Conservation (phyloP, 176 grass and related monocot species). For the Oropetium thomaeum region DNA sequence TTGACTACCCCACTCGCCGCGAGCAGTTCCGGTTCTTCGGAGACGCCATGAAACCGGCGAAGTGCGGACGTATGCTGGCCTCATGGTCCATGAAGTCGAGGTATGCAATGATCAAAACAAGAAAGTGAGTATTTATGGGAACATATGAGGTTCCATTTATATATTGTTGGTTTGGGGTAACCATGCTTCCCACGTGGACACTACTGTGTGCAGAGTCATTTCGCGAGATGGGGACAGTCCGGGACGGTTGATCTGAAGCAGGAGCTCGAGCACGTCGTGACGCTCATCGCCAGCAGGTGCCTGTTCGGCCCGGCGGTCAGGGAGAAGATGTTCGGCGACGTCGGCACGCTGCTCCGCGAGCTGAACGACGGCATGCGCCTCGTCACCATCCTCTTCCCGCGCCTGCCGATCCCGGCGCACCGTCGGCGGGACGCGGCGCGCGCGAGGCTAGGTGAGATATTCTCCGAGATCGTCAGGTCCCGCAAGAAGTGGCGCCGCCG, state of each 20-base stretch:
- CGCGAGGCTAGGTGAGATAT: slow-evolving; percentile 46
- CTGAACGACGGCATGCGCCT: slow-evolving; percentile 51
- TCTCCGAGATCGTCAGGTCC: slow-evolving; percentile 51
- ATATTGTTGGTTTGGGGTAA: no score
- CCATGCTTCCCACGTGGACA: not conserved
- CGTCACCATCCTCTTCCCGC: slow-evolving; percentile 45
- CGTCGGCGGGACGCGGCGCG: slow-evolving; percentile 45
- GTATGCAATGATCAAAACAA: not conserved
- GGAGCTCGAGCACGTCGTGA: slow-evolving; percentile 54
- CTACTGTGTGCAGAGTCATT: slow-evolving; percentile 43
- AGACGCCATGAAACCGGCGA: slow-evolving; percentile 45
- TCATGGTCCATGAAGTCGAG: slow-evolving; percentile 53
- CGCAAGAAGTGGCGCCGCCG: slow-evolving; percentile 9
- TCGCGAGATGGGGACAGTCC: slow-evolving; percentile 53
- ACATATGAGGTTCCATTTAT: no score
- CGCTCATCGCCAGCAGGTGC: slow-evolving; percentile 41
- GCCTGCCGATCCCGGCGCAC: slow-evolving; percentile 53
- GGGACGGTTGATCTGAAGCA: slow-evolving; percentile 54
- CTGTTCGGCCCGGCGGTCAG: slow-evolving; percentile 50
- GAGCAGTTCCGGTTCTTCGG: slow-evolving; percentile 71
- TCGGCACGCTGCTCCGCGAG: slow-evolving; percentile 39
- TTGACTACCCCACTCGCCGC: slow-evolving; percentile 32
- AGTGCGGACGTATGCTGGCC: slow-evolving; percentile 48
- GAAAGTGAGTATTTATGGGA: no score
- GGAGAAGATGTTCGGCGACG: slow-evolving; percentile 47